A percentile compares a stretch with the other conserved stretches of the same genome.
phyloP scores from a whole-genome alignment of 2,329 filamentous ascomycete species.

The Calonectria pseudoturangicola region DNA sequence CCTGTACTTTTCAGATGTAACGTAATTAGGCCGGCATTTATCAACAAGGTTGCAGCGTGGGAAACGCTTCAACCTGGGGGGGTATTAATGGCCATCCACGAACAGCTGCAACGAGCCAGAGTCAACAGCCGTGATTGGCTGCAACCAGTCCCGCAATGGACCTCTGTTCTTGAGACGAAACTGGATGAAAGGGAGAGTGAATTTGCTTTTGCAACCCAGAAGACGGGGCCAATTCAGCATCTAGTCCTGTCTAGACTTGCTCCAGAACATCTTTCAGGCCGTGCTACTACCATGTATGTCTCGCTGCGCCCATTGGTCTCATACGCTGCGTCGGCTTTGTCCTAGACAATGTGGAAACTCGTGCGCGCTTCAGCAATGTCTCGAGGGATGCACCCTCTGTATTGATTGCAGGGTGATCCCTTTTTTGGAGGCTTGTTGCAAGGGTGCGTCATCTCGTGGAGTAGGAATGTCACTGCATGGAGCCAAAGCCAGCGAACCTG shows the following conservation, averaged over 20 bases:
- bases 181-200: background rate
- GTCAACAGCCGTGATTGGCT: background rate
- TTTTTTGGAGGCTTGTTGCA: background rate
- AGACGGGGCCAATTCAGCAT: background rate
- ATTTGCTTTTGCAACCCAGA: conserved; percentile 2
- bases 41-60: background rate
- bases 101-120: background rate
- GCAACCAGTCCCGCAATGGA: background rate
- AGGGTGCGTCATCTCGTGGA: background rate
- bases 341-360: background rate
- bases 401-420: background rate
- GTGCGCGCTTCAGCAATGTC: background rate
- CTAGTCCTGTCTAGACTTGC: conserved; percentile 2
- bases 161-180: conserved; percentile 1
- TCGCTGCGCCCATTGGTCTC: background rate
- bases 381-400: background rate
- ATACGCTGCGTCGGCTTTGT: background rate
- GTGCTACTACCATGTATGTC: conserved; percentile 1
- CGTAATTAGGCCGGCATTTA: conserved; percentile 17
- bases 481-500: background rate
- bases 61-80: background rate
- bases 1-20: background rate
- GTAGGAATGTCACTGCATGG: background rate
- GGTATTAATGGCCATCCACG: background rate
- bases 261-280: background rate